A percentile compares a stretch with the other conserved stretches of the same genome.
Conservation (phyloP, 805 yeast genomes). For the Kodamaea fukazawae region DNA sequence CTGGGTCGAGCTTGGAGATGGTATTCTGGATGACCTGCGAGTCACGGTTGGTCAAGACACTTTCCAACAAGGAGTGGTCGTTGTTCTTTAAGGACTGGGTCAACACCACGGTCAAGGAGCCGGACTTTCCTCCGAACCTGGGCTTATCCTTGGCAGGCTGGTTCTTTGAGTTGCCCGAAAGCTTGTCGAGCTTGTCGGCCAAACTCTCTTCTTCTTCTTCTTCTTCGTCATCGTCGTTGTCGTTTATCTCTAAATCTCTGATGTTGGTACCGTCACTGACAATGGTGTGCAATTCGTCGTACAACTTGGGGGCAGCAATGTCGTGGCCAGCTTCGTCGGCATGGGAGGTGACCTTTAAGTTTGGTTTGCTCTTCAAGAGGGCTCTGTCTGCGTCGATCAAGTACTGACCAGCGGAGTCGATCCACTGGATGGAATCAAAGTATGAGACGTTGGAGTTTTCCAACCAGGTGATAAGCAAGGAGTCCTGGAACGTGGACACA, state of each 20-base stretch:
- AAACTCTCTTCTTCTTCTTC: slow-evolving; percentile 33
- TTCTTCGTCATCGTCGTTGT: slow-evolving; percentile 35
- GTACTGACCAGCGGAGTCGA: slow-evolving; percentile 25
- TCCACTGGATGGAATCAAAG: slow-evolving; percentile 57
- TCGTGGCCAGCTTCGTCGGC: slow-evolving; percentile 46
- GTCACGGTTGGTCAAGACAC: slow-evolving; percentile 63
- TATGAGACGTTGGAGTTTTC: slow-evolving; percentile 58
- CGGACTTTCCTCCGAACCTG: slow-evolving; percentile 46
- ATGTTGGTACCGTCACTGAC: slow-evolving; percentile 64
- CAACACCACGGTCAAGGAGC: slow-evolving; percentile 74
- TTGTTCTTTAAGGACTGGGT: slow-evolving; percentile 85
- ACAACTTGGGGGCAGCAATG: slow-evolving; percentile 50
- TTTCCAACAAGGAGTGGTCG: slow-evolving; percentile 82
- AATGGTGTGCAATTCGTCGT: slow-evolving; percentile 59
- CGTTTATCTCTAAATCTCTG: slow-evolving; percentile 50
- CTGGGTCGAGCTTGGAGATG: slow-evolving; percentile 46
- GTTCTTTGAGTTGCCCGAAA: slow-evolving; percentile 23
- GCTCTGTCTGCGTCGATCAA: slow-evolving; percentile 22
- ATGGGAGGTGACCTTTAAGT: slow-evolving; percentile 39
- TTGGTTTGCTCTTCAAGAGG: slow-evolving; percentile 40
- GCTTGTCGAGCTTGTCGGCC: slow-evolving; percentile 53
- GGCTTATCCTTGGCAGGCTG: slow-evolving; percentile 37
- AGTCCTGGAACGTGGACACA: slow-evolving; percentile 29
- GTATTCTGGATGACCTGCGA: slow-evolving; percentile 50
- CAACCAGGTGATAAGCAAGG: slow-evolving; percentile 54